These are phyloP conservation scores for Cynara cardunculus DNA, from an alignment of 129 eudicot genomes.

Conservation along the genomic window DNA sequence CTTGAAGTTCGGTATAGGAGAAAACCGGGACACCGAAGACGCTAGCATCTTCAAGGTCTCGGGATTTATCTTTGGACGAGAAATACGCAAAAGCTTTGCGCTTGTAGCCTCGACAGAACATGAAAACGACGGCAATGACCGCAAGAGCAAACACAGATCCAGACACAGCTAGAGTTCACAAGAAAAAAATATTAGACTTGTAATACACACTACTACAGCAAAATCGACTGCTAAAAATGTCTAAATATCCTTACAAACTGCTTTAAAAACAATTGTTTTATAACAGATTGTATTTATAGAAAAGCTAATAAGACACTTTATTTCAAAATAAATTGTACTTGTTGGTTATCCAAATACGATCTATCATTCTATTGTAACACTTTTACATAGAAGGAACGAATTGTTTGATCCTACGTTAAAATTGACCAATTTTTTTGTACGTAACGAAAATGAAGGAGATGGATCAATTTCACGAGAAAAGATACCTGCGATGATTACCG, in stretches of 20 bases:
- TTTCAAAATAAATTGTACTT: too few species aligned
- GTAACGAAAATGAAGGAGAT: background rate
- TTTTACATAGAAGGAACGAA: background rate
- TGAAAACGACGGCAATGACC: slow-evolving; percentile 13
- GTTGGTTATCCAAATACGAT: too few species aligned
- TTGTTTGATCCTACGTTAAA: too few species aligned
- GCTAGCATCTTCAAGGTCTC: slow-evolving; percentile 35
- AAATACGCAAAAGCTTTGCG: slow-evolving; percentile 17
- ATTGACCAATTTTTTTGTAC: background rate
- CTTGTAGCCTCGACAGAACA: slow-evolving; percentile 22
- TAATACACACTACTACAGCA: background rate
- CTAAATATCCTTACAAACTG: background rate
- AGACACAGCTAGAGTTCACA: background rate
- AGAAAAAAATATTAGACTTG: background rate
- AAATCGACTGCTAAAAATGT: too few species aligned
- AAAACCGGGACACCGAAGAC: slow-evolving; percentile 51
- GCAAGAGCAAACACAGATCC: slow-evolving; percentile 18
- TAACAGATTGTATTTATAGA: too few species aligned
- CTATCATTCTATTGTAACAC: background rate
- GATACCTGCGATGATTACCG: slow-evolving; percentile 21
- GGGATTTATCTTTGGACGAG: slow-evolving; percentile 27
- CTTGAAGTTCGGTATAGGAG: slow-evolving; percentile 56
- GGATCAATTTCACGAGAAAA: background rate
- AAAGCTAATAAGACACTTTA: too few species aligned
- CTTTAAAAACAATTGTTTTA: too few species aligned